A percentile compares a stretch with the other conserved stretches of the same genome.
phyloP scores from a whole-genome alignment of 805 yeast genomes.

The Cyberlindnera meyerae region DNA sequence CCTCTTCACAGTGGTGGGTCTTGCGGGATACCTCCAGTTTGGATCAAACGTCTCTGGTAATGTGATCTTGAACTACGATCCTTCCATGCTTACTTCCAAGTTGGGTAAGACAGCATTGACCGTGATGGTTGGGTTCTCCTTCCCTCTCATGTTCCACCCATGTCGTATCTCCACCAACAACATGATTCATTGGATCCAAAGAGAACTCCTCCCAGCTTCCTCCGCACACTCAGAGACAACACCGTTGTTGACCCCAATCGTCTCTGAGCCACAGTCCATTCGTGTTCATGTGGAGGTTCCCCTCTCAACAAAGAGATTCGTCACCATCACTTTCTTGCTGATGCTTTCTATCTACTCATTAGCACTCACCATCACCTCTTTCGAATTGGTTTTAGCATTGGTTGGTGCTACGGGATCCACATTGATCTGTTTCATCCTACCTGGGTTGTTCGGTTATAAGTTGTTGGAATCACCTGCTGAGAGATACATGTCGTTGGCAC shows the following conservation, averaged over 20 bases:
- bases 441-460: slow-evolving; percentile 71
- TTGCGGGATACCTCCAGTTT: slow-evolving; percentile 67
- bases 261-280: slow-evolving; percentile 21
- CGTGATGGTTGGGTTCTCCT: slow-evolving; percentile 69
- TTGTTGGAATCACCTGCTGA: slow-evolving; percentile 28
- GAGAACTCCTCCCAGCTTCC: slow-evolving; percentile 3
- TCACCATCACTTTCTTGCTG: slow-evolving; percentile 43
- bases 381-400: slow-evolving; percentile 64
- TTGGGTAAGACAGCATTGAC: slow-evolving; percentile 60
- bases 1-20: slow-evolving; percentile 60
- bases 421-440: slow-evolving; percentile 69
- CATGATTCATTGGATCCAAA: slow-evolving; percentile 45
- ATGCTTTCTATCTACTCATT: slow-evolving; percentile 45
- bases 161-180: slow-evolving; percentile 71
- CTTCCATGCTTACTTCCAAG: slow-evolving; percentile 41
- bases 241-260: slow-evolving; percentile 8
- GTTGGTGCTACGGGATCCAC: slow-evolving; percentile 87
- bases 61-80: slow-evolving; percentile 62
- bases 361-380: slow-evolving; percentile 56
- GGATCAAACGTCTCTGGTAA: slow-evolving; percentile 65
- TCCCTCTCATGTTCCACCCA: slow-evolving; percentile 79
- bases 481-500: slow-evolving; percentile 46
- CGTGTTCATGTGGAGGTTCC: slow-evolving; percentile 34
- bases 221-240: slow-evolving; percentile 7
- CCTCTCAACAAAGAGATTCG: slow-evolving; percentile 41